Conservation (phyloP, 129 eudicot species). For the Scalesia atractyloides region DNA sequence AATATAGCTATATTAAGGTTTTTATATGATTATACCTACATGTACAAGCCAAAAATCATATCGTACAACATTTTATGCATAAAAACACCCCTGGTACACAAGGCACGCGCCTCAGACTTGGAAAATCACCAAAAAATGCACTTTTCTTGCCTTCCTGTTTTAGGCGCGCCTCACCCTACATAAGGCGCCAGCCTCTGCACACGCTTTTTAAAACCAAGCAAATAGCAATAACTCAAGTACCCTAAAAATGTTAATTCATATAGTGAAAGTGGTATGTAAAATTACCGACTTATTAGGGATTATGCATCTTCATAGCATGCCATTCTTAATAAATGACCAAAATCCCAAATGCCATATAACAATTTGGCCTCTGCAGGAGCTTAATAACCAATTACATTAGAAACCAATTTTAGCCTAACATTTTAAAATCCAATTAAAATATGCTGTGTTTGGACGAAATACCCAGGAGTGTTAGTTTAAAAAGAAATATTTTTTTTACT, state of each 20-base stretch:
- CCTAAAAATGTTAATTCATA: slow-evolving; percentile 5
- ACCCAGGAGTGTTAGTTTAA: not conserved
- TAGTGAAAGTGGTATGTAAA: slow-evolving; percentile 3
- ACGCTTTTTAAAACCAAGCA: not conserved
- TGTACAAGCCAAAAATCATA: too few species aligned
- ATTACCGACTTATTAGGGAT: not conserved
- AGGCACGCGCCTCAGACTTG: too few species aligned
- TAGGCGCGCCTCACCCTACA: too few species aligned
- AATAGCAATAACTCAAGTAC: slow-evolving; percentile 16
- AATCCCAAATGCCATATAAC: not conserved
- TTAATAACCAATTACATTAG: not conserved
- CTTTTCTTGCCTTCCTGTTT: too few species aligned
- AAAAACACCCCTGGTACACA: too few species aligned
- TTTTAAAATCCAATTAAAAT: not conserved
- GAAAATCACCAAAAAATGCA: too few species aligned
- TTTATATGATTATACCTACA: too few species aligned
- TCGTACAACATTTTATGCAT: too few species aligned
- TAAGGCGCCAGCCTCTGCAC: too few species aligned
- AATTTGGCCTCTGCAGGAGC: not conserved
- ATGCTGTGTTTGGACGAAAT: not conserved
- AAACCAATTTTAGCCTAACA: not conserved
- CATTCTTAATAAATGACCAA: slow-evolving; percentile 8
- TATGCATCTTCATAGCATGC: slow-evolving; percentile 8
- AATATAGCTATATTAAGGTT: too few species aligned
- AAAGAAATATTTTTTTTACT: not conserved